A percentile compares a stretch with the other conserved stretches of the same genome.
These are phyloP conservation scores for Suillus decipiens DNA, from an alignment of 768 basidiomycete genomes.

Conservation along the genomic window DNA sequence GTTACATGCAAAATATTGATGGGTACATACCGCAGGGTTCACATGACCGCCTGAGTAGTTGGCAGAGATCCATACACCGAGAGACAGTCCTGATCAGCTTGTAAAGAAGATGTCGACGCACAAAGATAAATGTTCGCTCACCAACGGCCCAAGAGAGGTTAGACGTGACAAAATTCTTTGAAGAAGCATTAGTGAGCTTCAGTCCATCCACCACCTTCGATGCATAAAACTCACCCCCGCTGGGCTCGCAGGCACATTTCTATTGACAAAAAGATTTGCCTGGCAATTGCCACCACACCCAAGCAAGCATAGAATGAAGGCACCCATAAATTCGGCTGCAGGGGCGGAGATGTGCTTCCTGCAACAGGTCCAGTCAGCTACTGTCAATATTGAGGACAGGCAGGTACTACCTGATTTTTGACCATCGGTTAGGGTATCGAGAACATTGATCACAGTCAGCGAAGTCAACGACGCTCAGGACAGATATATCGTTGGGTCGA, in stretches of 20 bases:
- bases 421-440: slow-evolving; percentile 50
- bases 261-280: slow-evolving; percentile 44
- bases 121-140: slow-evolving; percentile 10
- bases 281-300: slow-evolving; percentile 57
- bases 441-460: slow-evolving; percentile 37
- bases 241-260: slow-evolving; percentile 40
- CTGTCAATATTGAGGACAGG: not conserved
- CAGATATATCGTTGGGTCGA: slow-evolving; percentile 13
- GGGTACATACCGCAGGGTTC: slow-evolving; percentile 55
- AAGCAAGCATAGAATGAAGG: slow-evolving; percentile 53
- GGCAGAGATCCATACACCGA: slow-evolving; percentile 67
- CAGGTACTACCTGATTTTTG: slow-evolving; percentile 45
- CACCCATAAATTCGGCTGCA: slow-evolving; percentile 57
- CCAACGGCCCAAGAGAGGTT: slow-evolving; percentile 58
- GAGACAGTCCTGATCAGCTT: slow-evolving; percentile 42
- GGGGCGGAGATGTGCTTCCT: slow-evolving; percentile 50
- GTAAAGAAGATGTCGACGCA: not conserved
- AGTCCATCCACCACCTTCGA: not conserved
- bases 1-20: not conserved
- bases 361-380: not conserved
- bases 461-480: slow-evolving; percentile 17
- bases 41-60: slow-evolving; percentile 70
- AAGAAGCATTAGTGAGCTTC: slow-evolving; percentile 2
- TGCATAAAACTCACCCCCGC: slow-evolving; percentile 46
- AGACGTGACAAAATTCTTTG: slow-evolving; percentile 48